Evolutionary conservation across 371 early-diverging fungal species (phyloP), one percentile per base, ranked within the genome.

Genomic region (Mortierella sp.): DNA sequence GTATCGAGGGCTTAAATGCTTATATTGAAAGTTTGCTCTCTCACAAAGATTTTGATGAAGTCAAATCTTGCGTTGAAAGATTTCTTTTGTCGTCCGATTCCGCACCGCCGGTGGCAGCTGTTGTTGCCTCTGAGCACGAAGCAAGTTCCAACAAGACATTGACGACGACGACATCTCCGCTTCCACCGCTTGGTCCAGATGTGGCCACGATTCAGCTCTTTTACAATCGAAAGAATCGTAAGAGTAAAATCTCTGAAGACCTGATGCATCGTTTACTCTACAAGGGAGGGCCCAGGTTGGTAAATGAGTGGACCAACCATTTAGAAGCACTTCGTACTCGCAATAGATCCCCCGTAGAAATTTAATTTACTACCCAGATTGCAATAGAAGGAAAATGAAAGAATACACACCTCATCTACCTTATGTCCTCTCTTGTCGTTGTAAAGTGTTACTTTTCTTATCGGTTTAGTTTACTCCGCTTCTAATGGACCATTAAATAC

Each of bases 21-120:
- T 75, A 71, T 32, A 68, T 80, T 2, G 40, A 55, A 14, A 52
- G 75, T 18, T 49, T 80, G 30, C 47, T 75, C 16, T 80, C 80
- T 1, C 66, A 80, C 32, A 51, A 60, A 9, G 75, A 73, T 35
- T 59, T 59, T 45, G 52, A 52, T 20, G 35, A 62, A 32, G 66
- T 49, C 14, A 22, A n/a, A 10, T 16, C 47, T 39, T 45, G 47
- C 45, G 18, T 49, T 16, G 64, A 57, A 45, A 20, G 11, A 11
- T 22, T 16, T 22, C 6, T 62, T 28, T 43, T 70, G 37, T 37
- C 32, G n/a, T 64, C 49, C 20, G 28, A 52, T 52, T 4, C 55
- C n/a, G 1, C n/a, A 18, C n/a, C 18, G n/a, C 5, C n/a, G n/a
- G n/a, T n/a, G n/a, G n/a, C n/a, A n/a, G n/a, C 51, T n/a, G 18